Conservation (phyloP, 2,329 filamentous ascomycete species). For the Aspergillus jensenii region DNA sequence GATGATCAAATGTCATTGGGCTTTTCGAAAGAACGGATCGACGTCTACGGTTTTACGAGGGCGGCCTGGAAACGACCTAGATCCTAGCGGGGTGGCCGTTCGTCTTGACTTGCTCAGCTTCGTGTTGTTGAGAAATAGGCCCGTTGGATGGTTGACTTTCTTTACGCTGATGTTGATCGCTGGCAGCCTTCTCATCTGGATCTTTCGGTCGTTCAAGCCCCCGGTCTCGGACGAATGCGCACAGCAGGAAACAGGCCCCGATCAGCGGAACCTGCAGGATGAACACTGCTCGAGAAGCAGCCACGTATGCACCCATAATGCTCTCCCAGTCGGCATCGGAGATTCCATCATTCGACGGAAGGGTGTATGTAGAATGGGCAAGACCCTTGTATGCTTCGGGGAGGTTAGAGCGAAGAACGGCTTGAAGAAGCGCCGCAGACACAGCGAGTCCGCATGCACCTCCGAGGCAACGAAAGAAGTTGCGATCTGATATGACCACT, state of each 20-base stretch:
- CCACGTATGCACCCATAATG: constrained; percentile 53
- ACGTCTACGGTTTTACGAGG: too few relatives aligned
- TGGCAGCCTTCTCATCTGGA: constrained; percentile 18
- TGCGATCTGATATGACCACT: constrained; percentile 62
- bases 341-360: constrained; percentile 29
- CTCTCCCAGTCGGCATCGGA: constrained; percentile 36
- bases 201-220: constrained; percentile 45
- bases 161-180: background rate
- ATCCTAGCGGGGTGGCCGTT: background rate
- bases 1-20: too few relatives aligned
- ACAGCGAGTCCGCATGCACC: constrained; percentile 60
- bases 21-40: too few relatives aligned
- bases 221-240: constrained; percentile 52
- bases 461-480: constrained; percentile 62
- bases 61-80: too few relatives aligned
- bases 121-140: background rate
- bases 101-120: background rate
- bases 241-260: constrained; percentile 51
- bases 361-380: constrained; percentile 41
- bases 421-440: constrained; percentile 53
- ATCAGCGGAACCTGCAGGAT: constrained; percentile 57
- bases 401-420: constrained; percentile 39
- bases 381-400: constrained; percentile 38
- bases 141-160: background rate
- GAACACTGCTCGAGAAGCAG: constrained; percentile 57